These are phyloP conservation scores for Hericium coralloides DNA, from an alignment of 768 basidiomycete species.

Conservation along the genomic window DNA sequence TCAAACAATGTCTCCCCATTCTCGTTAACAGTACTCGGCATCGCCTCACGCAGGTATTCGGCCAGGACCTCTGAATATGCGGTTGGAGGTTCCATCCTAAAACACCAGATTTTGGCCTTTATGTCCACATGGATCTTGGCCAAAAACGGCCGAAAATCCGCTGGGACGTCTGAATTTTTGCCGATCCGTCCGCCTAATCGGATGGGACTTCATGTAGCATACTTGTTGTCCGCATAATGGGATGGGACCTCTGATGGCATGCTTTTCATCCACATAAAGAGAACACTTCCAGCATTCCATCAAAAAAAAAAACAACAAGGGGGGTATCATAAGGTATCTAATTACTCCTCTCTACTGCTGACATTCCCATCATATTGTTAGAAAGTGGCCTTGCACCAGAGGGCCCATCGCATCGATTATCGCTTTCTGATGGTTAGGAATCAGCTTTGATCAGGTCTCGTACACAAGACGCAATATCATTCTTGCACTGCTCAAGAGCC, in stretches of 20 bases:
- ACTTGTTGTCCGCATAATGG: background rate
- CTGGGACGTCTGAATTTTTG: background rate
- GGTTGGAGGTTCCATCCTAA: background rate
- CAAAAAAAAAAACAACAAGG: no score
- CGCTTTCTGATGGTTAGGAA: no score
- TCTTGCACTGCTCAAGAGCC: background rate
- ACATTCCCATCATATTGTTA: background rate
- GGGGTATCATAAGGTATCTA: background rate
- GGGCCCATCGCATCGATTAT: no score
- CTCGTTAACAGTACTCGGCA: no score
- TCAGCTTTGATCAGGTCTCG: background rate
- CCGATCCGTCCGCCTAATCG: background rate
- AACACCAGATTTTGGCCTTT: background rate
- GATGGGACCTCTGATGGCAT: background rate
- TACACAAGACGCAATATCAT: background rate
- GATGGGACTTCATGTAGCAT: background rate
- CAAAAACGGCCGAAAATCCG: background rate
- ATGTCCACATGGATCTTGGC: background rate
- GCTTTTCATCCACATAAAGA: background rate
- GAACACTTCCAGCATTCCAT: no score
- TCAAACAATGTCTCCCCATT: no score
- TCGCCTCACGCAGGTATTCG: no score
- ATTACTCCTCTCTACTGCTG: background rate
- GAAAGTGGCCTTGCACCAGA: no score
- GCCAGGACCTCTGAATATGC: constrained; percentile 4